Percentiles rank a stretch among this genome's conserved stretches.
phyloP scores from a whole-genome alignment of 176 grass and related monocot species.

The Eleusine indica region DNA sequence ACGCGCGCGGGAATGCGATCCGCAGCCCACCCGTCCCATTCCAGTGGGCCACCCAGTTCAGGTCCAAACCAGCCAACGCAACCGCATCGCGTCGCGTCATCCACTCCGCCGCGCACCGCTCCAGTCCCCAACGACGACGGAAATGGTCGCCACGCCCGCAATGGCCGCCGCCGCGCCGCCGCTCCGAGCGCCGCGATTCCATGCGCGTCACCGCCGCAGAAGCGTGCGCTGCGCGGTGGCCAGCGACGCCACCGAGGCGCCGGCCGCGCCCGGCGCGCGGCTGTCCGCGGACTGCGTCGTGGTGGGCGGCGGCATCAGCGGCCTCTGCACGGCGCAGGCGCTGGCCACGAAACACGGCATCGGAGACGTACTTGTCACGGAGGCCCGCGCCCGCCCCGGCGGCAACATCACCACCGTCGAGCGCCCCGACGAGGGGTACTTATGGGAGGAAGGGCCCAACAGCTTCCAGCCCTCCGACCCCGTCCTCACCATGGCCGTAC shows the following conservation, averaged over 20 bases:
- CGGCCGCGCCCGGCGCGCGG: conserved; percentile 9
- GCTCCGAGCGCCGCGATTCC: neutral
- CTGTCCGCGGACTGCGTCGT: conserved; percentile 79
- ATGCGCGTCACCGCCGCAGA: neutral
- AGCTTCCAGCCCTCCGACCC: conserved; percentile 96
- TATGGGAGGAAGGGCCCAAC: conserved; percentile 95
- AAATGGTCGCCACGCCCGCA: conserved; percentile 31
- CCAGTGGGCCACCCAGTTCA: conserved; percentile 3
- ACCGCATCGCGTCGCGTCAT: conserved; percentile 35
- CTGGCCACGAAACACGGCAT: conserved; percentile 60
- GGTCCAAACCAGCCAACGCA: neutral
- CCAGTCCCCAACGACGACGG: neutral
- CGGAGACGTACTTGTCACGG: conserved; percentile 69
- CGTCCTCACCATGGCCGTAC: conserved; percentile 79
- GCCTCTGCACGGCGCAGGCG: conserved; percentile 91
- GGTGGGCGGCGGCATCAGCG: conserved; percentile 83
- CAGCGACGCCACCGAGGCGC: conserved; percentile 23
- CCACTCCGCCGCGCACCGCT: conserved; percentile 28
- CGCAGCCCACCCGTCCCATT: conserved; percentile 2
- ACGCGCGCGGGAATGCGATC: conserved; percentile 22
- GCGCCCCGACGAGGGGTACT: conserved; percentile 66
- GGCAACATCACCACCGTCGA: conserved; percentile 92
- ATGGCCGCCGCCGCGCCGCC: conserved; percentile 27
- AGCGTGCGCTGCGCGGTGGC: conserved; percentile 25
- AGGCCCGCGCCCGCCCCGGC: conserved; percentile 66